These are phyloP conservation scores for Wickerhamiella vanderwaltii DNA, from an alignment of 805 yeast genomes.

Conservation along the genomic window DNA sequence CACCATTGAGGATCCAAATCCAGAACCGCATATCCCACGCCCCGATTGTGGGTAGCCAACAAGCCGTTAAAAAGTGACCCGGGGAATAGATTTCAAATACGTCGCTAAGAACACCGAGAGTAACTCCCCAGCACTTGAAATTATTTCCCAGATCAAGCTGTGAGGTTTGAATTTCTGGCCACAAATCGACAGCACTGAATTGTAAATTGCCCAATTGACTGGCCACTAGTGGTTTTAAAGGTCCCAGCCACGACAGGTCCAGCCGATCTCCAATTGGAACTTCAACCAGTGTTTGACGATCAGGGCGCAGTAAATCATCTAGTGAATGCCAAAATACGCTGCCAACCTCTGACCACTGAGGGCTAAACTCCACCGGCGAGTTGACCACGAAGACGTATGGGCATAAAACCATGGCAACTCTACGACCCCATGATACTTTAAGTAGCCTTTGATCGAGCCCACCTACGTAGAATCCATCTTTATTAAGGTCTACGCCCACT, in stretches of 20 bases:
- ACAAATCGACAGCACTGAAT: constrained; percentile 23
- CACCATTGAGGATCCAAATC: constrained; percentile 13
- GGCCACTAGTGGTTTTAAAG: constrained; percentile 12
- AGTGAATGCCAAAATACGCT: constrained; percentile 30
- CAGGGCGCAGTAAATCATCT: constrained; percentile 18
- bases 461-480: constrained; percentile 25
- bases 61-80: constrained; percentile 7
- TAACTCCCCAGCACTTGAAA: constrained; percentile 31
- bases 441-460: constrained; percentile 28
- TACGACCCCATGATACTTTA: constrained; percentile 27
- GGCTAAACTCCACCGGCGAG: constrained; percentile 17
- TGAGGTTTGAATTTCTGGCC: constrained; percentile 14
- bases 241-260: constrained; percentile 13
- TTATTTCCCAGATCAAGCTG: background rate
- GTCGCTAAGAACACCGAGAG: constrained; percentile 27
- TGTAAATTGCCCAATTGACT: constrained; percentile 23
- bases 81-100: constrained; percentile 23
- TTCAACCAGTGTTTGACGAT: constrained; percentile 14
- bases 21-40: constrained; percentile 22
- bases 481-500: constrained; percentile 29
- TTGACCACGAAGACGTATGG: constrained; percentile 28
- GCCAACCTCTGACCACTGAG: constrained; percentile 29
- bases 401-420: constrained; percentile 26
- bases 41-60: constrained; percentile 21
- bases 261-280: constrained; percentile 22